Conservation (phyloP, 345 rosid species). For the Heritiera littoralis region DNA sequence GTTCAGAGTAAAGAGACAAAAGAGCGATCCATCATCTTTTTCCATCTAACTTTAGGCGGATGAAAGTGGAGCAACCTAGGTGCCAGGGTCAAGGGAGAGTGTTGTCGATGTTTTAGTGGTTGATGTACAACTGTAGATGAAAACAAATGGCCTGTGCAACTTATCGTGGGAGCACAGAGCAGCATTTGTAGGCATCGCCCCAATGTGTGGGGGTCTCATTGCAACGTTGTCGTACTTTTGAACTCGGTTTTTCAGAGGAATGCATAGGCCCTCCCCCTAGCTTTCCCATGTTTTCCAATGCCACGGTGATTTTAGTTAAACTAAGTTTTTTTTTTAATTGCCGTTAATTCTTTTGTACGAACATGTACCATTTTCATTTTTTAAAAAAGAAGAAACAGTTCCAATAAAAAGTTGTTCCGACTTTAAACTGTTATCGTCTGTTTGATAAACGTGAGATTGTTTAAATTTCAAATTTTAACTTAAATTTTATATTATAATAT, state of each 20-base stretch:
- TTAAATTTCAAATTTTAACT: no score
- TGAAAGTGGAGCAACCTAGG: neutral
- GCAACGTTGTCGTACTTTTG: constrained; percentile 6
- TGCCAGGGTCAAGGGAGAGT: neutral
- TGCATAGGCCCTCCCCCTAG: neutral
- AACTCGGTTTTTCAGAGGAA: constrained; percentile 8
- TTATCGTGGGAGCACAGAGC: neutral
- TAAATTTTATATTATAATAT: no score
- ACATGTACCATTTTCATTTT: no score
- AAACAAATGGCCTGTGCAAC: constrained; percentile 1
- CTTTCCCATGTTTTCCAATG: no score
- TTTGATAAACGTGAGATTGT: no score
- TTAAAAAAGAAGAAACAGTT: no score
- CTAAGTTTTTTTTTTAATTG: no score
- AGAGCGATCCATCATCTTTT: neutral
- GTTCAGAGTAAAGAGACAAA: neutral
- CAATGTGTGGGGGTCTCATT: neutral
- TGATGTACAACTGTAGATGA: neutral
- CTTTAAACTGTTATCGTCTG: no score
- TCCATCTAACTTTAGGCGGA: neutral
- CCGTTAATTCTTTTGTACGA: no score
- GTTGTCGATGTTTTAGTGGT: neutral
- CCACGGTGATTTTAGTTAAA: no score
- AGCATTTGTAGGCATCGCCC: neutral
- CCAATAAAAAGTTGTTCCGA: no score